Conservation (phyloP, 768 basidiomycete genomes). For the Gloeostereum incarnatum region DNA sequence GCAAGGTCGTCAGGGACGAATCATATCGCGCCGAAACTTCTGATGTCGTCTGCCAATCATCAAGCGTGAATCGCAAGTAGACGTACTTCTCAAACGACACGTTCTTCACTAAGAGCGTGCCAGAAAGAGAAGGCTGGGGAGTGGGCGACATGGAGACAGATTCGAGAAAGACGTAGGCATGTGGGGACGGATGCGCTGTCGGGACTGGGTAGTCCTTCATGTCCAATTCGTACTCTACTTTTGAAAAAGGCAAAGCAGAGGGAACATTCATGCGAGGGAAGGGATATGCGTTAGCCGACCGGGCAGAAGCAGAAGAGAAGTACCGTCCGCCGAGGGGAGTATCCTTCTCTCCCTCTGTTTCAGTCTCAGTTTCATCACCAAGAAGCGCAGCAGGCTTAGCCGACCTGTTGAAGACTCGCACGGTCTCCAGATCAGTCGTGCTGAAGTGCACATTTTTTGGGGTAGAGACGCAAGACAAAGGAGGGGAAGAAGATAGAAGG, state of each 20-base stretch:
- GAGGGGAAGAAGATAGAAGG: conserved; percentile 6
- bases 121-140: conserved; percentile 25
- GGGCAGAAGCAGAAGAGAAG: neutral
- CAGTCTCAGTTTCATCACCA: conserved; percentile 39
- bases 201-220: conserved; percentile 18
- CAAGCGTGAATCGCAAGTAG: conserved; percentile 81
- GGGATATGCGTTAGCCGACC: conserved; percentile 8
- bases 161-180: conserved; percentile 25
- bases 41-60: conserved; percentile 88
- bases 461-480: conserved; percentile 17
- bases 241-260: conserved; percentile 5
- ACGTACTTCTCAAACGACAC: conserved; percentile 82
- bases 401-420: conserved; percentile 53
- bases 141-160: conserved; percentile 4
- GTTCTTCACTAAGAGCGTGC: conserved; percentile 79
- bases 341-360: conserved; percentile 28
- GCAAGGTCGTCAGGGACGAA: conserved; percentile 27
- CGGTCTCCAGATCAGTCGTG: conserved; percentile 49
- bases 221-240: conserved; percentile 14
- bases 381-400: conserved; percentile 60
- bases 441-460: conserved; percentile 91
- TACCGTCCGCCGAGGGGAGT: conserved; percentile 11
- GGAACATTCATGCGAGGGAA: conserved; percentile 15
- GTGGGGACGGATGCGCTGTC: conserved; percentile 7
- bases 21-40: conserved; percentile 61